Evolutionary conservation across 257 asterid genomes (phyloP).

Genomic region (Solanum habrochaites): DNA sequence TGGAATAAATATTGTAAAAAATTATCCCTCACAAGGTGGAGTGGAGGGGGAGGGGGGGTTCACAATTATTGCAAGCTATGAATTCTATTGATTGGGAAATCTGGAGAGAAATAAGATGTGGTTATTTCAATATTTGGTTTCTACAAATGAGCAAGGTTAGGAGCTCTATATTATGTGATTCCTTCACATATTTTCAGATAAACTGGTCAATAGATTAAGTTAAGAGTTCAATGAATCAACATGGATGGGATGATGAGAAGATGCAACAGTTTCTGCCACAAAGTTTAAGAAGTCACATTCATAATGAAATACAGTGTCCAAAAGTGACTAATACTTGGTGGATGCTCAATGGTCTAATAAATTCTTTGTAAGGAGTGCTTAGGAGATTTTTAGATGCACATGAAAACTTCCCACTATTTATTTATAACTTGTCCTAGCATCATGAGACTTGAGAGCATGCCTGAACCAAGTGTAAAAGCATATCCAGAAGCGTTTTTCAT

Average conservation of each 20-base stretch:
- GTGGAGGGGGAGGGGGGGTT: not conserved
- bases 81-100: not conserved
- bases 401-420: not conserved
- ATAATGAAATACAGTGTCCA: not conserved
- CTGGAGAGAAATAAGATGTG: too few species aligned
- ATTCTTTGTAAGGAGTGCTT: not conserved
- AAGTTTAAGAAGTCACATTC: not conserved
- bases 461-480: too few species aligned
- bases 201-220: too few species aligned
- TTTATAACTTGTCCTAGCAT: not conserved
- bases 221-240: not conserved
- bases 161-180: not conserved
- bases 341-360: not conserved
- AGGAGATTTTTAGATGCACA: not conserved
- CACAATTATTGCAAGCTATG: not conserved
- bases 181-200: not conserved
- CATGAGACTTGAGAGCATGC: not conserved
- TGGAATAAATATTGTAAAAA: too few species aligned
- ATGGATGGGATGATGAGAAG: not conserved
- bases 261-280: not conserved
- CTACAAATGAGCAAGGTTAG: not conserved
- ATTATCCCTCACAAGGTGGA: not conserved
- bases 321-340: not conserved
- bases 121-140: not conserved
- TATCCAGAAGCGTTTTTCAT: not conserved